These are phyloP conservation scores for Colletotrichum lentis DNA, from an alignment of 2,329 filamentous ascomycete genomes.

Conservation along the genomic window DNA sequence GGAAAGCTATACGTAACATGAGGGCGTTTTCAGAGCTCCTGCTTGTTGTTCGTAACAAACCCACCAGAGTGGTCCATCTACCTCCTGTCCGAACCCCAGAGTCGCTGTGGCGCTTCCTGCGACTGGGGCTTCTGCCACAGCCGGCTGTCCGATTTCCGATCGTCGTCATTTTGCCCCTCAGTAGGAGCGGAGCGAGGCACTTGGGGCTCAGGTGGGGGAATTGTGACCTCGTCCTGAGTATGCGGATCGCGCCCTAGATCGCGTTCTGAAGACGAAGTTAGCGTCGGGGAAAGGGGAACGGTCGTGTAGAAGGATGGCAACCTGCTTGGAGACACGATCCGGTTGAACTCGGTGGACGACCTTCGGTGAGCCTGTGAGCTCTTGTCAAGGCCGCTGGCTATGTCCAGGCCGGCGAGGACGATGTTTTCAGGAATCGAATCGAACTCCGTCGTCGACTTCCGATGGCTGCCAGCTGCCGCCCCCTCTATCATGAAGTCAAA, in stretches of 20 bases:
- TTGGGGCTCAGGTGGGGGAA: not conserved
- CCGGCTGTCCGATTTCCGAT: slow-evolving; percentile 38
- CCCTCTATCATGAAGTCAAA: no score
- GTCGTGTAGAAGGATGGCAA: not conserved
- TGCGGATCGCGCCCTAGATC: not conserved
- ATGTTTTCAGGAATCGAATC: not conserved
- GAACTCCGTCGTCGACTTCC: slow-evolving; percentile 30
- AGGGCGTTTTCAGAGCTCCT: not conserved
- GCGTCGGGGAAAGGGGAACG: not conserved
- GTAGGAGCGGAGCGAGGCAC: slow-evolving; percentile 33
- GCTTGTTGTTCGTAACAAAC: no score
- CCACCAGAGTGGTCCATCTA: not conserved
- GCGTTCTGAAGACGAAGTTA: not conserved
- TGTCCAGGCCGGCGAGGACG: not conserved
- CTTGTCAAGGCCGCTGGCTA: not conserved
- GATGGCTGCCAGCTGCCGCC: not conserved
- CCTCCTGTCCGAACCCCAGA: slow-evolving; percentile 4
- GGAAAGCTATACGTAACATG: slow-evolving; percentile 23
- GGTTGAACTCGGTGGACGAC: slow-evolving; percentile 21
- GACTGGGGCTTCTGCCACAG: slow-evolving; percentile 34
- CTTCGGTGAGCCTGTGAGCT: not conserved
- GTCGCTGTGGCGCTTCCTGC: not conserved
- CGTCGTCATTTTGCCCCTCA: slow-evolving; percentile 46
- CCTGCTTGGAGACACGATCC: not conserved
- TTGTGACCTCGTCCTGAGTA: not conserved